phyloP scores from a whole-genome alignment of 2,329 filamentous ascomycete species.

The Xylariaceae sp. region DNA sequence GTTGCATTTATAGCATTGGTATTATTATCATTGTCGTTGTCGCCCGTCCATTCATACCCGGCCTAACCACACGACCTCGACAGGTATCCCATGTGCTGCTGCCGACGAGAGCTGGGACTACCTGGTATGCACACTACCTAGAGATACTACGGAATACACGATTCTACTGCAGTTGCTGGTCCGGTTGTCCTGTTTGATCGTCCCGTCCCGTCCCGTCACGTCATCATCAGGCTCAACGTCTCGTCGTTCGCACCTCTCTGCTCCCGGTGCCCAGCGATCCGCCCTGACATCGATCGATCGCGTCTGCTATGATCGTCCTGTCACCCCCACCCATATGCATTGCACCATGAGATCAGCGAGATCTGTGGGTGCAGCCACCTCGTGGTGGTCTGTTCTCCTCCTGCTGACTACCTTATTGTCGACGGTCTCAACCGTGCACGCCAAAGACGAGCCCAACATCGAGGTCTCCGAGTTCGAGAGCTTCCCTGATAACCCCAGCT shows the following conservation, averaged over 20 bases:
- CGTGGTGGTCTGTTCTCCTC: constrained; percentile 31
- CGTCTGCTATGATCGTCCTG: constrained; percentile 42
- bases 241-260: background rate
- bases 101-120: background rate
- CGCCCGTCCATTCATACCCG: background rate
- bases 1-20: background rate
- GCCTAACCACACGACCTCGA: background rate
- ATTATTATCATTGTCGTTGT: background rate
- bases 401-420: constrained; percentile 35
- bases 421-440: constrained; percentile 33
- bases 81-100: background rate
- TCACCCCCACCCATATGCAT: constrained; percentile 24
- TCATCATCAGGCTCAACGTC: constrained; percentile 3
- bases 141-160: background rate
- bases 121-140: background rate
- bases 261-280: background rate
- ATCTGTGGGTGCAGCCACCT: constrained; percentile 42
- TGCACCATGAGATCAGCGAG: constrained; percentile 52
- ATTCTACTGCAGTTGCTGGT: background rate
- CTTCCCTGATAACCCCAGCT: constrained; percentile 66
- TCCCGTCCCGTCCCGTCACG: background rate
- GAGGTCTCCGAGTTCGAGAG: constrained; percentile 60
- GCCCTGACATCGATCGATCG: constrained; percentile 2
- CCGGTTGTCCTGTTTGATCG: background rate
- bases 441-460: constrained; percentile 64